A percentile compares a stretch with the other conserved stretches of the same genome.
Conservation (phyloP, 2,329 filamentous ascomycete genomes). For the Alternaria incomplexa region DNA sequence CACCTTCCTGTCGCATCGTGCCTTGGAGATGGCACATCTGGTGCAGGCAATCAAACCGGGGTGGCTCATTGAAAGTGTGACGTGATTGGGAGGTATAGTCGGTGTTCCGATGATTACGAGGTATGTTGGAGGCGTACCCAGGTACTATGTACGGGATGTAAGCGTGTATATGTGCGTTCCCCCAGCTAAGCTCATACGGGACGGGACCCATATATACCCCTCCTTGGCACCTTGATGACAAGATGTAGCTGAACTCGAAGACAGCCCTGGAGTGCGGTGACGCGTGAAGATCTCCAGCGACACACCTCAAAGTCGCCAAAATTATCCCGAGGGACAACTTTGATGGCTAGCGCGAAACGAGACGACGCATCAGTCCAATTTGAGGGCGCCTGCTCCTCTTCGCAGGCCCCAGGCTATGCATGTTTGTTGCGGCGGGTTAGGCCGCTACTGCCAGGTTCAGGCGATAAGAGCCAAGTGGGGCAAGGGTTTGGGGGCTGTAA, state of each 20-base stretch:
- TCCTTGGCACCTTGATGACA: neutral
- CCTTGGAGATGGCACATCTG: conserved; percentile 10
- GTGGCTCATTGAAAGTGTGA: neutral
- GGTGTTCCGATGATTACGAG: neutral
- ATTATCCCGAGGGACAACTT: neutral
- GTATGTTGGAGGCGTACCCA: neutral
- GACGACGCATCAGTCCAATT: neutral
- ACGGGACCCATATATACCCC: neutral
- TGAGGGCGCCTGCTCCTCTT: neutral
- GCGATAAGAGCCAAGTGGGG: neutral
- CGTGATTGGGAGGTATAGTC: neutral
- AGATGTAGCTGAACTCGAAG: neutral
- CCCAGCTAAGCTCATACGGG: neutral
- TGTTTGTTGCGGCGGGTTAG: neutral
- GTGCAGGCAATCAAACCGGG: conserved; percentile 9
- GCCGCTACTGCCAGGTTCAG: neutral
- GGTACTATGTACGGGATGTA: neutral
- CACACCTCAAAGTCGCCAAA: neutral
- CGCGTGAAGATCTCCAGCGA: neutral
- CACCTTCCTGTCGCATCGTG: conserved; percentile 9
- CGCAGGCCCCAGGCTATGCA: neutral
- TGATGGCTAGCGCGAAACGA: neutral
- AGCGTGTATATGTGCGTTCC: neutral
- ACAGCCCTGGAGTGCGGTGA: neutral
- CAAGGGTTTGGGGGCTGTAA: neutral